These are phyloP conservation scores for Pisolithus tinctorius DNA, from an alignment of 768 basidiomycete species.

Conservation along the genomic window DNA sequence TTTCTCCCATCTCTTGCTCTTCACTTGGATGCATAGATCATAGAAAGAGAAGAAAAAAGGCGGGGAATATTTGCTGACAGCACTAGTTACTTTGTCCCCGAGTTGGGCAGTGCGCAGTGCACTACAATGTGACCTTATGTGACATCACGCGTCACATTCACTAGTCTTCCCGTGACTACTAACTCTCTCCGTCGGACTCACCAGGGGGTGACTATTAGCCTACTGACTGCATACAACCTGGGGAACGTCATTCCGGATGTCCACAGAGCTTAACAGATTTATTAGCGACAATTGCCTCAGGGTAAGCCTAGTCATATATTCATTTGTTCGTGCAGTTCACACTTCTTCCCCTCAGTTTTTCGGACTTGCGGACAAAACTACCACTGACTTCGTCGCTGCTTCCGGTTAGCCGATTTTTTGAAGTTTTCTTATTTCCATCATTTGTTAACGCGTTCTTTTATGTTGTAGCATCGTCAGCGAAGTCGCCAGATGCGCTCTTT, in stretches of 20 bases:
- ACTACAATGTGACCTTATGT: no score
- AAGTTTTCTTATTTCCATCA: not conserved
- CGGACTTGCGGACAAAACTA: slow-evolving; percentile 76
- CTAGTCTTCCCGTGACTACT: no score
- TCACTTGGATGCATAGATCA: no score
- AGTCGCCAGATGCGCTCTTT: slow-evolving; percentile 75
- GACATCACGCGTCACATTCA: no score
- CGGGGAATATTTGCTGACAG: no score
- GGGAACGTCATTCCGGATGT: slow-evolving; percentile 34
- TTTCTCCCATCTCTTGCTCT: no score
- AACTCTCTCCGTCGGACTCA: no score
- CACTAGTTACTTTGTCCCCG: no score
- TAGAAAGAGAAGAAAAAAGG: no score
- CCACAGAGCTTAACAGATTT: slow-evolving; percentile 59
- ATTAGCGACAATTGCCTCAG: slow-evolving; percentile 73
- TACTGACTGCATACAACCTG: no score
- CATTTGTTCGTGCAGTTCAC: slow-evolving; percentile 1
- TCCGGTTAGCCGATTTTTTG: slow-evolving; percentile 46
- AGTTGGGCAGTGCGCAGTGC: no score
- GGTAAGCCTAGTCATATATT: slow-evolving; percentile 33
- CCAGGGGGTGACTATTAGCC: no score
- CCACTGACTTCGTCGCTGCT: slow-evolving; percentile 82
- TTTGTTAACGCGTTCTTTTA: slow-evolving; percentile 1
- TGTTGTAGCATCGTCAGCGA: slow-evolving; percentile 62
- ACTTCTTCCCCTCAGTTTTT: slow-evolving; percentile 49